Evolutionary conservation across 2,329 filamentous ascomycete species (phyloP).

Genomic region (Fusarium sp.): DNA sequence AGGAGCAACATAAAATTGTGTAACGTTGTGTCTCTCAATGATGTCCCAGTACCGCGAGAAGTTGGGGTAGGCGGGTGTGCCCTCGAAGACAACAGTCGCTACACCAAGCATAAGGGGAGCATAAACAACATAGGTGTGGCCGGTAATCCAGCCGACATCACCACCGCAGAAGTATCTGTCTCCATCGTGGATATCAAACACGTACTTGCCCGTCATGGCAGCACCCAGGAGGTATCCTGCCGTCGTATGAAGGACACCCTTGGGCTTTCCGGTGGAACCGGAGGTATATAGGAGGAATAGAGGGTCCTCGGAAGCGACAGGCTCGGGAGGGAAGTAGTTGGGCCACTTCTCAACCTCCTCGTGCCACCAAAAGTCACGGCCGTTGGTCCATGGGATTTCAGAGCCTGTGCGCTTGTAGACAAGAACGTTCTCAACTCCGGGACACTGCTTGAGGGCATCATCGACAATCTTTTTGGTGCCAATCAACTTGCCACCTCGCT

Average conservation of each 20-base stretch:
- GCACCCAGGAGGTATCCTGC: slow-evolving; percentile 95
- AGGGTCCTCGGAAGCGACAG: slow-evolving; percentile 93
- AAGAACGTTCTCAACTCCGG: slow-evolving; percentile 84
- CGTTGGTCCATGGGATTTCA: slow-evolving; percentile 89
- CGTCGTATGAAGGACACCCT: slow-evolving; percentile 98
- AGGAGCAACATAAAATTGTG: slow-evolving; percentile 98
- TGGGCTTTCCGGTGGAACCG: slow-evolving; percentile 97
- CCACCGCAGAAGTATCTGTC: slow-evolving; percentile 98
- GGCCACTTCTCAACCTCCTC: slow-evolving; percentile 99
- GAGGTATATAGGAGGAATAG: slow-evolving; percentile 98
- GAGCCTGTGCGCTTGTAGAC: slow-evolving; percentile 96
- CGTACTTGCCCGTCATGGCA: slow-evolving; percentile 95
- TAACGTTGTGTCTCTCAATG: slow-evolving; percentile 93
- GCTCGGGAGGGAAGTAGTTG: slow-evolving; percentile 87
- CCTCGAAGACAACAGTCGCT: slow-evolving; percentile 96
- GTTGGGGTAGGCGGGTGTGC: slow-evolving; percentile 95
- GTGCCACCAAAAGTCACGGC: slow-evolving; percentile 97
- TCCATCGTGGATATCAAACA: slow-evolving; percentile 95
- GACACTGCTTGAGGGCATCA: slow-evolving; percentile 95
- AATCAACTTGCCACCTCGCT: slow-evolving; percentile 96
- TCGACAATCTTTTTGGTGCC: slow-evolving; percentile 99
- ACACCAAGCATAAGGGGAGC: slow-evolving; percentile 93
- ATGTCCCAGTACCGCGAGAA: slow-evolving; percentile 99
- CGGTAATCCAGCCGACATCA: slow-evolving; percentile 99
- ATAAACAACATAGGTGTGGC: slow-evolving; percentile 98